phyloP scores from a whole-genome alignment of 176 grass and related monocot genomes.

The Rhynchospora pubera region DNA sequence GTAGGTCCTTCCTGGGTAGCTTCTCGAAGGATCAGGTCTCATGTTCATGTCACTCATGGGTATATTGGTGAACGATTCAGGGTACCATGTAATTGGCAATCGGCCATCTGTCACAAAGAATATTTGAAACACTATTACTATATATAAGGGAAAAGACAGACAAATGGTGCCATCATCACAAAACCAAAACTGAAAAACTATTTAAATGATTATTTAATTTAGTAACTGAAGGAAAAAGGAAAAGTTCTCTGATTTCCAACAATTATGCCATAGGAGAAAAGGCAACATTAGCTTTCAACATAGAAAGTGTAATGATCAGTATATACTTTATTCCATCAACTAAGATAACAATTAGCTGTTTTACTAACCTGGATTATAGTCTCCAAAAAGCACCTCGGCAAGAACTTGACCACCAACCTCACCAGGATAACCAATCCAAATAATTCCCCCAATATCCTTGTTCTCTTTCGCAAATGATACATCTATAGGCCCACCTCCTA shows the following conservation, averaged over 20 bases:
- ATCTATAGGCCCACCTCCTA: slow-evolving; percentile 79
- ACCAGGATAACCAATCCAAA: slow-evolving; percentile 89
- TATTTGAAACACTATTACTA: background rate
- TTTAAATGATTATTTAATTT: background rate
- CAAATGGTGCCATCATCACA: background rate
- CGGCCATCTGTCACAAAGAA: slow-evolving; percentile 41
- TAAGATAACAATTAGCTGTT: slow-evolving; percentile 12
- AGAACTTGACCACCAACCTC: slow-evolving; percentile 78
- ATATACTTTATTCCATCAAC: background rate
- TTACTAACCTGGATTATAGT: slow-evolving; percentile 71
- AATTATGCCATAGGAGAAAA: background rate
- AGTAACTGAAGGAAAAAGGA: background rate
- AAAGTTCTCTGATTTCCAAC: background rate
- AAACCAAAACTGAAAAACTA: background rate
- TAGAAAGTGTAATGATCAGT: background rate
- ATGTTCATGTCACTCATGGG: slow-evolving; percentile 91
- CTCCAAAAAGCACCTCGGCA: slow-evolving; percentile 72
- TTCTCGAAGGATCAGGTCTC: slow-evolving; percentile 54
- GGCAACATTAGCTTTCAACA: background rate
- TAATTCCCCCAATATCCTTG: slow-evolving; percentile 48
- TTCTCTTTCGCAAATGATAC: slow-evolving; percentile 67
- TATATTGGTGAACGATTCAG: slow-evolving; percentile 63
- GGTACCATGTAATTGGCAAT: slow-evolving; percentile 76
- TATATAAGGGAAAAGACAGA: background rate
- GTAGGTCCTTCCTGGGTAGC: slow-evolving; percentile 83